Percentiles rank a stretch among this genome's conserved stretches.
Conservation (phyloP, 176 grass and related monocot genomes). For the Saccharum officinarum region DNA sequence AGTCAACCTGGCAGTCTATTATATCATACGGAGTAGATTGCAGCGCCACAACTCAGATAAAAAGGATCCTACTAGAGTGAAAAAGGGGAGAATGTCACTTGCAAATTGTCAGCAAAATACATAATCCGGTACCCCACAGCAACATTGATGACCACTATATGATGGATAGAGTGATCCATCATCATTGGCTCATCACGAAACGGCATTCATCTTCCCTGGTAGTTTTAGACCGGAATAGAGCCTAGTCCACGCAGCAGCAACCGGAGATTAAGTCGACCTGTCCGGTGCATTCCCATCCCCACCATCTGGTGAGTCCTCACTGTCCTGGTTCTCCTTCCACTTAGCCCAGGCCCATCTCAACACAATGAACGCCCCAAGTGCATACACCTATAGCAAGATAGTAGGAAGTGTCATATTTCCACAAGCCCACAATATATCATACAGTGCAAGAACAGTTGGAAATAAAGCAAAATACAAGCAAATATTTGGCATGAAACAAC, state of each 20-base stretch:
- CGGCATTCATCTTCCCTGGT: neutral
- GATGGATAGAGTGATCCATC: neutral
- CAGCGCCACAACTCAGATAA: neutral
- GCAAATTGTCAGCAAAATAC: conserved; percentile 15
- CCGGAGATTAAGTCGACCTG: neutral
- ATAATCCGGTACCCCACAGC: neutral
- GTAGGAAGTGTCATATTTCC: neutral
- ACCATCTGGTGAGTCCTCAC: conserved; percentile 9
- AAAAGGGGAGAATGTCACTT: neutral
- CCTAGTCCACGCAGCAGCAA: neutral
- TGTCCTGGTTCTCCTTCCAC: conserved; percentile 69
- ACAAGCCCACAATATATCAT: neutral
- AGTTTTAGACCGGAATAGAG: neutral
- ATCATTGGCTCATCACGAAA: neutral
- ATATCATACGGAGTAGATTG: neutral
- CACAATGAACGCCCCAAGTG: conserved; percentile 70
- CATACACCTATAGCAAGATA: conserved; percentile 56
- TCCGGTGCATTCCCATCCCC: conserved; percentile 31
- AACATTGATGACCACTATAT: neutral
- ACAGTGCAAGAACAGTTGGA: neutral
- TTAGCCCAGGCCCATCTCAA: conserved; percentile 70
- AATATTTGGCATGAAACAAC: neutral
- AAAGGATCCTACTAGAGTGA: neutral
- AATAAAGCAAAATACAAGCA: neutral
- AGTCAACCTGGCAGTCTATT: neutral